Evolutionary conservation across 2,329 filamentous ascomycete genomes (phyloP), one percentile per base, ranked within the genome.

Genomic region (Pseudogymnoascus sp.): DNA sequence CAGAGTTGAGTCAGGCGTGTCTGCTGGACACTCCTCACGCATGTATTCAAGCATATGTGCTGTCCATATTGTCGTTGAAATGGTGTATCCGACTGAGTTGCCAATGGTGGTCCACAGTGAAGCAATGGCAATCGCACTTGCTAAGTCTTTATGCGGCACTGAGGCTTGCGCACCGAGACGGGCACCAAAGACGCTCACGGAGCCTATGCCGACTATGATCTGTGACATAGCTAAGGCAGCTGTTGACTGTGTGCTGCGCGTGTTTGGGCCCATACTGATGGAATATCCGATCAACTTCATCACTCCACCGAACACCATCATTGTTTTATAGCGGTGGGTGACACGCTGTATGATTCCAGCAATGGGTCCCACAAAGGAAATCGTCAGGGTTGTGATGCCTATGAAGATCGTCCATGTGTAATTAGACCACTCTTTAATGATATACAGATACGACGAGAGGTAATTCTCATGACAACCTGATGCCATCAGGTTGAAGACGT

Each of bases 381-480:
- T 71, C 0, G 70, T 71, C 66, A 77, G 71, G 18, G 74, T 77
- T 1, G 73, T 74, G 62, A 71, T 72, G 16, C 71, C 71, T 8
- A 74, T 50, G 65, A 77, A 77, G 28, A 76, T 72, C 6, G 71
- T 76, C 75, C 74, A 77, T 38, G 72, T 59, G 62, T 76, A 76
- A 1, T 69, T 73, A 1, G 73, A 69, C 75, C 75, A 78, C 9
- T 74, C 65, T 64, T 76, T 77, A 64, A 74, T 74, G 63, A 76
- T 70, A 61, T 68, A 72, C 32, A 76, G 68, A 66, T 76, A 77
- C 1, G 67, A 69, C 1, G 64, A 63, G 47, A 64, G 65, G 60
- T 67, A 68, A 37, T 60, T 64, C 30, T 59, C 60, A 39, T 62
- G 61, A n/a, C 57, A 59, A 6, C 62, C 61, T 41, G 63, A 67